These are phyloP conservation scores for Botrytis paeoniae DNA, from an alignment of 2,329 filamentous ascomycete genomes.

Conservation along the genomic window DNA sequence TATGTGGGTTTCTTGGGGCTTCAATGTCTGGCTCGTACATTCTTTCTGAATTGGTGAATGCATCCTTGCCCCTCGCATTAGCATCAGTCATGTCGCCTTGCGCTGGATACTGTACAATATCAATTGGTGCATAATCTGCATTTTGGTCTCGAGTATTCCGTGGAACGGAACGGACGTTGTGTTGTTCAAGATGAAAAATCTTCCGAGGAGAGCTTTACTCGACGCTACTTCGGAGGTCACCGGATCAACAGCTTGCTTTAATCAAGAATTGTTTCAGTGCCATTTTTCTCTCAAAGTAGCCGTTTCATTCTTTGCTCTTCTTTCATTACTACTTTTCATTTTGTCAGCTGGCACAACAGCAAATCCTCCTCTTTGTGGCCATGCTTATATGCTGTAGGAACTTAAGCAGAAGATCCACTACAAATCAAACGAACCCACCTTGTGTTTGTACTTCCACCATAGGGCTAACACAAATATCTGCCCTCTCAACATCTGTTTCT, in stretches of 20 bases:
- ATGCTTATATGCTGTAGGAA: not conserved
- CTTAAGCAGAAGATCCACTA: not conserved
- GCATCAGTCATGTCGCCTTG: not conserved
- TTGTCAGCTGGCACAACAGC: not conserved
- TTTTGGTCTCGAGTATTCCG: conserved; percentile 4
- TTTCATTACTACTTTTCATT: not conserved
- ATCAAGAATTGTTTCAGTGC: not conserved
- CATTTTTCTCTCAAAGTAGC: not conserved
- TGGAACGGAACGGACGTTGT: conserved; percentile 15
- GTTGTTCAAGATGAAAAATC: conserved; percentile 2
- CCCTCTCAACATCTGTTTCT: not conserved
- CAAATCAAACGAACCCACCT: not conserved
- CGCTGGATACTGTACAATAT: not conserved
- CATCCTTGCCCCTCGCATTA: not conserved
- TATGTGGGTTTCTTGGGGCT: not conserved
- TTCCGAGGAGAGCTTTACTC: not conserved
- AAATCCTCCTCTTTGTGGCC: not conserved
- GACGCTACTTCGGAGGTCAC: conserved; percentile 4
- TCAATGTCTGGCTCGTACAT: not conserved
- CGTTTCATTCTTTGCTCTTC: not conserved
- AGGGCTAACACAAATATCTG: conserved; percentile 5
- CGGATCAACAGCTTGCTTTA: conserved; percentile 4
- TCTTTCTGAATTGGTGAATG: not conserved
- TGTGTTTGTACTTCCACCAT: not conserved
- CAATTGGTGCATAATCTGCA: conserved; percentile 9